phyloP scores from a whole-genome alignment of 495 filamentous ascomycete species.

The Penicillium silybi region DNA sequence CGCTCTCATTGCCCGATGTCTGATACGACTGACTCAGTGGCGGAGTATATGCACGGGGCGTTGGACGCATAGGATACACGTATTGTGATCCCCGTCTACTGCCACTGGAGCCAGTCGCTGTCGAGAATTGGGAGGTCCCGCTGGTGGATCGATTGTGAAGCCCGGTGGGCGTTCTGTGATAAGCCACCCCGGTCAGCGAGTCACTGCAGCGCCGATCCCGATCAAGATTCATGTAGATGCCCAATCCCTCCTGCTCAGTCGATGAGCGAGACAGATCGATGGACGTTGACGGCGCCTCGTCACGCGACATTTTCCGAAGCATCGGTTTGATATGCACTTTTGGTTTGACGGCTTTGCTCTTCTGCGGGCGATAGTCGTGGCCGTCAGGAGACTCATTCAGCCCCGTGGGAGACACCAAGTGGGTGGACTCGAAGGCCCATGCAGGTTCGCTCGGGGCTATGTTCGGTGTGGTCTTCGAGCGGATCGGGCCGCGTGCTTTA shows the following conservation, averaged over 20 bases:
- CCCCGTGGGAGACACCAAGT: constrained; percentile 4
- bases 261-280: constrained; percentile 54
- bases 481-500: constrained; percentile 7
- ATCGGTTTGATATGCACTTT: constrained; percentile 55
- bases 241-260: constrained; percentile 53
- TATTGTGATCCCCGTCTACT: constrained; percentile 50
- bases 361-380: constrained; percentile 24
- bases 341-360: constrained; percentile 22
- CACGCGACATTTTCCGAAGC: constrained; percentile 50
- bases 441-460: constrained; percentile 11
- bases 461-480: constrained; percentile 7
- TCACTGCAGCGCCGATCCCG: constrained; percentile 30
- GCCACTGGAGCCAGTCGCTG: constrained; percentile 43
- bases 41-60: constrained; percentile 52
- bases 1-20: constrained; percentile 45
- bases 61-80: constrained; percentile 58
- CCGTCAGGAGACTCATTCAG: constrained; percentile 16
- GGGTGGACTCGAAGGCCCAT: constrained; percentile 1
- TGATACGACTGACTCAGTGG: constrained; percentile 51
- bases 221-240: constrained; percentile 50
- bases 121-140: constrained; percentile 53
- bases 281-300: constrained; percentile 39
- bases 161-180: constrained; percentile 33
- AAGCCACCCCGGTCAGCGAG: constrained; percentile 19
- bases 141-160: constrained; percentile 54